Evolutionary conservation across 164 flowering plant species (phyloP).

Genomic region (Sextonia rubra): DNA sequence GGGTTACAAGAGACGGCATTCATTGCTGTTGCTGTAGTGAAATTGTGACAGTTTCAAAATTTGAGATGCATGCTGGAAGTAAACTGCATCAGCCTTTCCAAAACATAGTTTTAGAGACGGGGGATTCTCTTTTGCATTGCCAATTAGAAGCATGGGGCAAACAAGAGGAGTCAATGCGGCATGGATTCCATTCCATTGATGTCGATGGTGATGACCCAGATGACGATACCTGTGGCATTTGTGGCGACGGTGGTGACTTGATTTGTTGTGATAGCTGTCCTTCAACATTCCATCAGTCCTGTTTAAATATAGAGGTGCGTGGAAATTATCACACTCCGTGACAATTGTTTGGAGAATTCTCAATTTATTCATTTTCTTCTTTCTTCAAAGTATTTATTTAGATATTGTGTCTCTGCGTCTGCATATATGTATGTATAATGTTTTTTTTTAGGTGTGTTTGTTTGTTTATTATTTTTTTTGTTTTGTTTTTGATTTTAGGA

Average conservation of each 20-base stretch:
- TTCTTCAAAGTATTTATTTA: no score
- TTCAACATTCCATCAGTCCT: conserved; percentile 88
- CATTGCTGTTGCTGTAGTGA: conserved; percentile 95
- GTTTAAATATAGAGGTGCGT: conserved; percentile 76
- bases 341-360: not conserved
- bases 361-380: not conserved
- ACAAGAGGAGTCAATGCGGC: conserved; percentile 44
- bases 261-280: conserved; percentile 99
- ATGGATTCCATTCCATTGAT: conserved; percentile 49
- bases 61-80: conserved; percentile 97
- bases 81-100: conserved; percentile 76
- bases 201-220: conserved; percentile 79
- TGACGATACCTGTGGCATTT: conserved; percentile 95
- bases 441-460: not conserved
- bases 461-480: no score
- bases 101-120: conserved; percentile 64
- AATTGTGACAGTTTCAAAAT: conserved; percentile 71
- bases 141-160: conserved; percentile 82
- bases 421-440: no score
- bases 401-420: no score
- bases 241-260: conserved; percentile 98
- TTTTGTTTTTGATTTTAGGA: no score
- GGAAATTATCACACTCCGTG: not conserved
- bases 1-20: conserved; percentile 91
- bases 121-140: conserved; percentile 78